phyloP scores from a whole-genome alignment of 2,329 filamentous ascomycete genomes.

The Calonectria ilicicola region DNA sequence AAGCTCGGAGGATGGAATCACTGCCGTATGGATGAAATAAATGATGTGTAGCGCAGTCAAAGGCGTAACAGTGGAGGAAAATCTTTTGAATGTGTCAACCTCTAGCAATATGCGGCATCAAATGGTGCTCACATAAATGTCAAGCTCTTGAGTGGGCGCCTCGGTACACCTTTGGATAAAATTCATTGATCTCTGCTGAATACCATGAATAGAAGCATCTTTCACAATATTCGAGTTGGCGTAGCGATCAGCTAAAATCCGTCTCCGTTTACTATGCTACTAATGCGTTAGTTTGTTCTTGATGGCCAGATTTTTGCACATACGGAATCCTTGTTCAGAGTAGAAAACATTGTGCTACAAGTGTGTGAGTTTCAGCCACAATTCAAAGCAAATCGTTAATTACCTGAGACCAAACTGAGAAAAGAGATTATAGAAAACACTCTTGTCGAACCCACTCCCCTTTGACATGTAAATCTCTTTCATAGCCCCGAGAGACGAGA shows the following conservation, averaged over 20 bases:
- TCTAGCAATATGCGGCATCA: fast-evolving
- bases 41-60: conserved; percentile 29
- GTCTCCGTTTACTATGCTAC: conserved; percentile 29
- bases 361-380: fast-evolving
- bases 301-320: fast-evolving
- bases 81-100: not conserved
- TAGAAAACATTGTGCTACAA: conserved; percentile 30
- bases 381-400: fast-evolving
- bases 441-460: conserved; percentile 32
- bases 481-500: conserved; percentile 25
- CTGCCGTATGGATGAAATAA: conserved; percentile 32
- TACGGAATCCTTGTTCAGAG: conserved; percentile 23
- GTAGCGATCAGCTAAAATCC: conserved; percentile 32
- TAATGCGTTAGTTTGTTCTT: not conserved
- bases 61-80: conserved; percentile 30
- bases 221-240: conserved; percentile 30
- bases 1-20: conserved; percentile 20
- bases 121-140: conserved; percentile 26
- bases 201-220: conserved; percentile 16
- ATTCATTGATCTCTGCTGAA: conserved; percentile 27
- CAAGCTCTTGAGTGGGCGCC: conserved; percentile 17
- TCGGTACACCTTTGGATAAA: conserved; percentile 24
- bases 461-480: conserved; percentile 32
- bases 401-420: conserved; percentile 26
- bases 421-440: conserved; percentile 27